Evolutionary conservation across 139 green algal genomes (phyloP).

Genomic region (Chlamydomonas schloesseri): DNA sequence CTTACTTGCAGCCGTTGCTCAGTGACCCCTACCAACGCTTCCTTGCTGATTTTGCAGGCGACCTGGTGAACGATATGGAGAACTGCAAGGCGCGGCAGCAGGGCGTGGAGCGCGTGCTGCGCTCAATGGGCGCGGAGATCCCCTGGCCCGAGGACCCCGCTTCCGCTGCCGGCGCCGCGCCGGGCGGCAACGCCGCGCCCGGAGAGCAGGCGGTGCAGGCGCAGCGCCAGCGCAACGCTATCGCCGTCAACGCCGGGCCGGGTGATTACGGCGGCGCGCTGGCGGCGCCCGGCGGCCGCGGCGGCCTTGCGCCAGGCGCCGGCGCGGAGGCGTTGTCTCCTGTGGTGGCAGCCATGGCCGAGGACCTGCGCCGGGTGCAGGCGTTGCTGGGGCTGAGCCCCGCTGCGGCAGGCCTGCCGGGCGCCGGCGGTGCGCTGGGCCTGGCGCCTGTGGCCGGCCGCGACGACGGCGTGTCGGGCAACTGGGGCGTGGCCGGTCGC

Average conservation of each 20-base stretch:
- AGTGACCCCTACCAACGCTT: too few species aligned
- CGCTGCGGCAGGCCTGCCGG: neutral
- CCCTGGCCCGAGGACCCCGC: constrained; percentile 7
- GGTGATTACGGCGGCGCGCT: neutral
- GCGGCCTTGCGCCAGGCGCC: too few species aligned
- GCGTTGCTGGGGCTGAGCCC: constrained; percentile 2
- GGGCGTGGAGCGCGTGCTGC: constrained; percentile 13
- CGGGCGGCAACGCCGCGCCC: too few species aligned
- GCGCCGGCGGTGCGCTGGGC: neutral
- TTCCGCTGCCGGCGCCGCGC: too few species aligned
- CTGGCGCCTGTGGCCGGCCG: neutral
- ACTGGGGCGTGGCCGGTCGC: neutral
- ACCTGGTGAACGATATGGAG: constrained; percentile 14
- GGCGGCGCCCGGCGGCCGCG: too few species aligned
- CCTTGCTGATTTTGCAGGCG: neutral
- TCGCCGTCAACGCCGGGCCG: neutral
- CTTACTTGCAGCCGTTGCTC: too few species aligned
- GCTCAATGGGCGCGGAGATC: constrained; percentile 9
- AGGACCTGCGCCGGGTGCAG: neutral
- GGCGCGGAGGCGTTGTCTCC: neutral
- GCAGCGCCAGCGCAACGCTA: constrained; percentile 21
- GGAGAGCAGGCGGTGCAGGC: neutral
- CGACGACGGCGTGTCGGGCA: neutral
- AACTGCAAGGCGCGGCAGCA: neutral
- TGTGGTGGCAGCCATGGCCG: neutral